Evolutionary conservation across 371 early-diverging fungal genomes (phyloP).

Genomic region (Paraphysoderma sedebokerense): DNA sequence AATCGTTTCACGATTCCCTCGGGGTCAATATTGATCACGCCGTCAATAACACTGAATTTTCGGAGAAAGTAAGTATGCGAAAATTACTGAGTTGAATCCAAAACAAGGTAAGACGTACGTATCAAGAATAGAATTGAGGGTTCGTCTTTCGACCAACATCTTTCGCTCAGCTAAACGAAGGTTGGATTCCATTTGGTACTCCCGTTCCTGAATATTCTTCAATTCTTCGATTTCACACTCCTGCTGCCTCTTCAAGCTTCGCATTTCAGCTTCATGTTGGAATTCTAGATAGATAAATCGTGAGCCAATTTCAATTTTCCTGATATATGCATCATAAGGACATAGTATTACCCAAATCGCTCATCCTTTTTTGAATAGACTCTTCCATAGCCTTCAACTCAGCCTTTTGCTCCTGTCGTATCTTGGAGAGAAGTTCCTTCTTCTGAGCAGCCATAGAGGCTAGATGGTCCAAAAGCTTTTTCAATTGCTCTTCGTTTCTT

Average conservation of each 20-base stretch:
- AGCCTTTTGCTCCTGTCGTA: neutral
- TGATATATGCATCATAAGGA: too few species aligned
- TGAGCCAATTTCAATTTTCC: too few species aligned
- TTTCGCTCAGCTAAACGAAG: slow-evolving; percentile 14
- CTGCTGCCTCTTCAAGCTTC: slow-evolving; percentile 4
- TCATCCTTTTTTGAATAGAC: neutral
- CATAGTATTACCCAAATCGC: too few species aligned
- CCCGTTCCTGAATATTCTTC: slow-evolving; percentile 10
- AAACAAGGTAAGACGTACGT: slow-evolving; percentile 5
- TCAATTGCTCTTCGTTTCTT: neutral
- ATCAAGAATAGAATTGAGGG: slow-evolving; percentile 13
- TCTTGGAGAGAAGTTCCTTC: neutral
- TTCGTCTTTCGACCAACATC: slow-evolving; percentile 12
- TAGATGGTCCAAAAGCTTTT: neutral
- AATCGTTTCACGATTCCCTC: slow-evolving; percentile 8
- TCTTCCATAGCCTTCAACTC: neutral
- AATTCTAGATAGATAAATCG: slow-evolving; percentile 7
- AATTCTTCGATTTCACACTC: slow-evolving; percentile 5
- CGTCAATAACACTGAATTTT: neutral
- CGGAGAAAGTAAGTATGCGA: neutral
- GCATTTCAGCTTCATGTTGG: slow-evolving; percentile 5
- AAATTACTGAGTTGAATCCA: neutral
- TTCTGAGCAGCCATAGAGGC: neutral
- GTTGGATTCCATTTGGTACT: slow-evolving; percentile 12
- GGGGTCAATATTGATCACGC: slow-evolving; percentile 13